These are phyloP conservation scores for Boletus sp. DNA, from an alignment of 768 basidiomycete genomes.

Conservation along the genomic window DNA sequence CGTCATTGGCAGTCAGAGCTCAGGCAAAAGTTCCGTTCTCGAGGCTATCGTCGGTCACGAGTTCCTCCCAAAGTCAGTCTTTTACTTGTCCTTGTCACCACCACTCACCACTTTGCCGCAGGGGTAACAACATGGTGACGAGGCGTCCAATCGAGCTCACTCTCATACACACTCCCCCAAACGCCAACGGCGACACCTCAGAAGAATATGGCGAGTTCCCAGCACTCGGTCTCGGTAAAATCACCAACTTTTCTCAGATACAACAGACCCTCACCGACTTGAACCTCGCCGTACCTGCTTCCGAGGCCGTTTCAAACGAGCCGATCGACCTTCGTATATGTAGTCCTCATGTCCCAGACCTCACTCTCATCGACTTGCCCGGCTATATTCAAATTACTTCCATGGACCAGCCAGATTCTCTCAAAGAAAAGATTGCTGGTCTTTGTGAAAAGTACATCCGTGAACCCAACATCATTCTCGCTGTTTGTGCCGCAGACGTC, in stretches of 20 bases:
- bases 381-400: conserved; percentile 96
- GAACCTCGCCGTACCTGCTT: conserved; percentile 88
- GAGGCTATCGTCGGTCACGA: conserved; percentile 98
- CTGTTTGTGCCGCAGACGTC: conserved; percentile 97
- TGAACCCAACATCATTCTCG: conserved; percentile 99
- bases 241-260: conserved; percentile 87
- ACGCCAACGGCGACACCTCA: conserved; percentile 46
- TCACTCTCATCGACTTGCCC: conserved; percentile 95
- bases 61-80: conserved; percentile 93
- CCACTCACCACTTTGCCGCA: conserved; percentile 30
- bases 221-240: conserved; percentile 79
- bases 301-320: conserved; percentile 88
- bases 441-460: conserved; percentile 97
- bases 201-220: conserved; percentile 95
- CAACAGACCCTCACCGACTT: conserved; percentile 92
- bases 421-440: conserved; percentile 87
- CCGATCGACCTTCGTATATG: conserved; percentile 97
- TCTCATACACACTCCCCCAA: conserved; percentile 81
- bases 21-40: conserved; percentile 95
- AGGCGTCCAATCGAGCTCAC: conserved; percentile 97
- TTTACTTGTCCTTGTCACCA: not conserved
- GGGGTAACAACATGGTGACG: conserved; percentile 99
- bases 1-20: conserved; percentile 97
- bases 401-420: conserved; percentile 90
- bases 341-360: conserved; percentile 92